Percentiles rank a stretch among this genome's conserved stretches.
Conservation (phyloP, 2,329 filamentous ascomycete species). For the Pseudogymnoascus sp. region DNA sequence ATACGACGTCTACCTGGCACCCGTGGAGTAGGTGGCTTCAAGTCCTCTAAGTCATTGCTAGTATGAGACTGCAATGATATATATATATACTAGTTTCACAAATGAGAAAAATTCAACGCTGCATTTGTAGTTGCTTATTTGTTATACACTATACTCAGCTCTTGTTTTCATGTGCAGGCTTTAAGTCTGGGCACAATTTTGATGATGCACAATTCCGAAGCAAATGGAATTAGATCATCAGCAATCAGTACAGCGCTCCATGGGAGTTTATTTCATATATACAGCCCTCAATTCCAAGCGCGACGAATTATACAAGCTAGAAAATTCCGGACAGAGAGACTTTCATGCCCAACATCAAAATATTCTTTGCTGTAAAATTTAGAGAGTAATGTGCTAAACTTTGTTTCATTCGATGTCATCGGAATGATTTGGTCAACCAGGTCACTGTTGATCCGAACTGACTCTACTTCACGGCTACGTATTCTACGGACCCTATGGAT, state of each 20-base stretch:
- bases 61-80: background rate
- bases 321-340: too few species aligned
- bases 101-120: background rate
- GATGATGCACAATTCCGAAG: background rate
- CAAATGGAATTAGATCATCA: too few species aligned
- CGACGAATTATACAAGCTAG: too few species aligned
- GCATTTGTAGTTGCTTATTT: background rate
- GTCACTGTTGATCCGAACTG: background rate
- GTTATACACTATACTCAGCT: background rate
- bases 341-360: too few species aligned
- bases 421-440: background rate
- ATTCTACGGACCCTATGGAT: too few species aligned
- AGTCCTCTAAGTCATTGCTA: too few species aligned
- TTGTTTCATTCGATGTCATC: background rate
- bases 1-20: slow-evolving; percentile 23
- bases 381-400: background rate
- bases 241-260: too few species aligned
- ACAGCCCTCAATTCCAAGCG: too few species aligned
- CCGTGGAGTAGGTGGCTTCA: background rate
- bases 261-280: too few species aligned
- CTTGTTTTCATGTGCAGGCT: background rate
- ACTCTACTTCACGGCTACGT: too few species aligned
- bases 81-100: background rate
- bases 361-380: background rate
- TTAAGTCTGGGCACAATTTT: background rate